Percentiles rank a stretch among this genome's conserved stretches.
Evolutionary conservation across 495 filamentous ascomycete species (phyloP).

Genomic region (Hypoxylon cercidicola): DNA sequence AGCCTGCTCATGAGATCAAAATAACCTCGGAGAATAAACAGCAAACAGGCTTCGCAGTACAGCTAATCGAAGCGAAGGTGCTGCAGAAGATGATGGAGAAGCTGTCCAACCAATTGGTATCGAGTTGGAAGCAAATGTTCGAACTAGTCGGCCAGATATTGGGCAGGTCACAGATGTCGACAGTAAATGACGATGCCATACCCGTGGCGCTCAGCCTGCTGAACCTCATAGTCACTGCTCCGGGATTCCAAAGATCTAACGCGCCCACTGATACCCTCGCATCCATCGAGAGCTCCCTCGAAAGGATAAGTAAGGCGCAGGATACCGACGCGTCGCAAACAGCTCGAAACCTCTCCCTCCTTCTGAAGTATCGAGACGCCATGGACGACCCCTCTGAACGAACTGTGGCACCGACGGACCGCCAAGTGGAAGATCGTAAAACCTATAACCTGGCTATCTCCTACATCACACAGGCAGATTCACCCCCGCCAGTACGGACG

Average conservation of each 20-base stretch:
- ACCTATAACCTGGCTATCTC: slow-evolving; percentile 75
- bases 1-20: slow-evolving; percentile 37
- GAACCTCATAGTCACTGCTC: slow-evolving; percentile 71
- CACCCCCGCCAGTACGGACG: slow-evolving; percentile 78
- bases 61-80: slow-evolving; percentile 69
- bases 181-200: slow-evolving; percentile 61
- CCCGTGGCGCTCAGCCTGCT: slow-evolving; percentile 72
- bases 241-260: slow-evolving; percentile 65
- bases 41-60: slow-evolving; percentile 54
- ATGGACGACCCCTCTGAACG: slow-evolving; percentile 53
- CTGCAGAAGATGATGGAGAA: slow-evolving; percentile 73
- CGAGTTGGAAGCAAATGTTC: slow-evolving; percentile 44
- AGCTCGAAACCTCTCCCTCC: slow-evolving; percentile 65
- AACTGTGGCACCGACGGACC: slow-evolving; percentile 47
- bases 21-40: slow-evolving; percentile 44
- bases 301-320: slow-evolving; percentile 52
- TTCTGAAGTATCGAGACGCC: slow-evolving; percentile 65
- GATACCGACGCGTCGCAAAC: slow-evolving; percentile 58
- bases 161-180: slow-evolving; percentile 62
- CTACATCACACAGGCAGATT: slow-evolving; percentile 73
- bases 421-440: slow-evolving; percentile 71
- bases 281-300: slow-evolving; percentile 62
- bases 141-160: slow-evolving; percentile 72
- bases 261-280: slow-evolving; percentile 57
- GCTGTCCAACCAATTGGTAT: slow-evolving; percentile 61